Conservation (phyloP, 78 protist genomes). For the Creolimax fragrantissima region DNA sequence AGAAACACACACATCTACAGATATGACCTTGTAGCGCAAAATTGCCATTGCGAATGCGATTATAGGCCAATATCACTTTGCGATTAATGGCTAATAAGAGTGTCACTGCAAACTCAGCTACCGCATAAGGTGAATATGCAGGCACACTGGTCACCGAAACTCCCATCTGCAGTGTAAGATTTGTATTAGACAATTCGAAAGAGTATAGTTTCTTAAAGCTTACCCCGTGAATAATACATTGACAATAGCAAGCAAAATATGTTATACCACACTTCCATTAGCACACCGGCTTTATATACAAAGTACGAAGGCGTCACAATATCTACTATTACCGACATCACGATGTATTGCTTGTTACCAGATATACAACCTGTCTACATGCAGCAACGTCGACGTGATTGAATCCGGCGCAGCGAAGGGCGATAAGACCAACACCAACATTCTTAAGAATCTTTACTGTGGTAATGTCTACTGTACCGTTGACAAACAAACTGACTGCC, state of each 20-base stretch:
- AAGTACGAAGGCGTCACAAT: too few relatives aligned
- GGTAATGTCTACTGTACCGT: not conserved
- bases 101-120: slow-evolving; percentile 66
- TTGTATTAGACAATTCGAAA: too few relatives aligned
- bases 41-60: slow-evolving; percentile 54
- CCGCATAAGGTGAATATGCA: slow-evolving; percentile 67
- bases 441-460: not conserved
- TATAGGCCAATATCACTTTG: slow-evolving; percentile 39
- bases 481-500: not conserved
- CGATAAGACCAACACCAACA: not conserved
- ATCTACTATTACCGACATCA: too few relatives aligned
- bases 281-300: too few relatives aligned
- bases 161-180: not conserved
- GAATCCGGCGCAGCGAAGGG: slow-evolving; percentile 69
- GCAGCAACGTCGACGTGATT: slow-evolving; percentile 54
- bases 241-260: too few relatives aligned
- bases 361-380: slow-evolving; percentile 21
- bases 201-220: too few relatives aligned
- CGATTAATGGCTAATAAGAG: slow-evolving; percentile 50
- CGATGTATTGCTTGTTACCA: too few relatives aligned
- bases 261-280: too few relatives aligned
- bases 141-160: slow-evolving; percentile 58
- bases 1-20: not conserved
- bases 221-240: too few relatives aligned
- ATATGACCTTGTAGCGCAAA: slow-evolving; percentile 31